These are phyloP conservation scores for Coprinellus micaceus DNA, from an alignment of 768 basidiomycete genomes.

Conservation along the genomic window DNA sequence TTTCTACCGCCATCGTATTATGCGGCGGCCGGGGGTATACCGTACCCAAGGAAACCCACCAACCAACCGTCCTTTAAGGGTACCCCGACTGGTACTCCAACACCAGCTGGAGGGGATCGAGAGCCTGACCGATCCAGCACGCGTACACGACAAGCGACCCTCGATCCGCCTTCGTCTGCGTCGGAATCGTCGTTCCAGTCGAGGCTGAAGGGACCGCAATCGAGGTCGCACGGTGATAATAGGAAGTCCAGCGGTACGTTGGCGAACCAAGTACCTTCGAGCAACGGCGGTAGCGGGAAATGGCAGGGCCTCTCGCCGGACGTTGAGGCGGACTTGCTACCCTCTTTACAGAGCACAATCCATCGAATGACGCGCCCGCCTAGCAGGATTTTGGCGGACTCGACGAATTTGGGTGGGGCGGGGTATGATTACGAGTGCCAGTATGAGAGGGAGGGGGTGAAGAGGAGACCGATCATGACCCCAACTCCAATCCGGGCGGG, in stretches of 20 bases:
- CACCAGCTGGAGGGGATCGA: constrained; percentile 18
- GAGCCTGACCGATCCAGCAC: constrained; percentile 22
- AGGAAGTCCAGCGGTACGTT: too few relatives aligned
- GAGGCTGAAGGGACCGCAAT: too few relatives aligned
- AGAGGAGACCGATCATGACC: too few relatives aligned
- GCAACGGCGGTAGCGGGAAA: background rate
- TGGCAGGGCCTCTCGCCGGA: constrained; percentile 39
- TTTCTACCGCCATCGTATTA: constrained; percentile 12
- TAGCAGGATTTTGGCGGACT: constrained; percentile 2
- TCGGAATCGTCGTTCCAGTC: too few relatives aligned
- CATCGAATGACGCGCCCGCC: constrained; percentile 67
- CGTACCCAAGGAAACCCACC: constrained; percentile 6
- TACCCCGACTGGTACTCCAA: background rate
- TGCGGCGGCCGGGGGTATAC: constrained; percentile 11
- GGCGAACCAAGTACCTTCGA: too few relatives aligned
- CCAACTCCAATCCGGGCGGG: too few relatives aligned
- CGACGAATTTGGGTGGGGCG: background rate
- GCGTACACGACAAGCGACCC: too few relatives aligned
- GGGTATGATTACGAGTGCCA: too few relatives aligned
- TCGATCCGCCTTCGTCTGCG: too few relatives aligned
- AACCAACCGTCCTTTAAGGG: background rate
- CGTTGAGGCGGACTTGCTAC: constrained; percentile 62
- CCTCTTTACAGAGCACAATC: constrained; percentile 69
- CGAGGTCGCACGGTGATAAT: too few relatives aligned
- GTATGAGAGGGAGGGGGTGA: too few relatives aligned